These are phyloP conservation scores for Eucalyptus pauciflora DNA, from an alignment of 345 rosid species.

Conservation along the genomic window DNA sequence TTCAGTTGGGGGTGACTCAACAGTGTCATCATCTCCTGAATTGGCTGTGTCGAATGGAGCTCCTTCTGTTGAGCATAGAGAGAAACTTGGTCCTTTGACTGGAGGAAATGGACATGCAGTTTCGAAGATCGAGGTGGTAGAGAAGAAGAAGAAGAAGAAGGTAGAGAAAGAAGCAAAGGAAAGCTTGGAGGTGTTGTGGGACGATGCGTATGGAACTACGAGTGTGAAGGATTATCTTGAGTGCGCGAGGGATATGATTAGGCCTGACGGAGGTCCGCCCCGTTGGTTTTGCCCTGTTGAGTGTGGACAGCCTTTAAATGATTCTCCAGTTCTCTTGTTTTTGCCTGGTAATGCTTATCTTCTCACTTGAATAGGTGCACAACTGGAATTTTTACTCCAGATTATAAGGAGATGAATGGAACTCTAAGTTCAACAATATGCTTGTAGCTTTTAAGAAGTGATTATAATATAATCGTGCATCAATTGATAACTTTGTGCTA, in stretches of 20 bases:
- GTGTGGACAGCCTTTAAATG: constrained; percentile 52
- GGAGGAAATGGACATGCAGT: background rate
- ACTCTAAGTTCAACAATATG: background rate
- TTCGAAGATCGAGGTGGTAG: background rate
- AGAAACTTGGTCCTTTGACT: background rate
- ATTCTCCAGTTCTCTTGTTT: constrained; percentile 35
- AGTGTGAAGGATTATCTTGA: background rate
- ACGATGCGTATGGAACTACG: background rate
- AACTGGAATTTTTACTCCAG: background rate
- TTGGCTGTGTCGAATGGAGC: background rate
- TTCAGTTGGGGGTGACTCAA: background rate
- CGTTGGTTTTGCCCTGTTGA: constrained; percentile 88
- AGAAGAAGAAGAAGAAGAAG: background rate
- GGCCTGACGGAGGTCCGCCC: constrained; percentile 68
- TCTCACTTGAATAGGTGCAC: background rate
- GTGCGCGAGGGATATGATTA: constrained; percentile 16
- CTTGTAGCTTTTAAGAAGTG: background rate
- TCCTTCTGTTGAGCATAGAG: background rate
- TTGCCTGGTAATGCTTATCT: background rate
- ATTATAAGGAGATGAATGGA: background rate
- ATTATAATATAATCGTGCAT: no score
- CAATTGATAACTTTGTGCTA: background rate
- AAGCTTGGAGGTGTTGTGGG: background rate
- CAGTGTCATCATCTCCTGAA: background rate
- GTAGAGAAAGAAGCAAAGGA: background rate